Evolutionary conservation across 139 green algal genomes (phyloP), one percentile per base, ranked within the genome.

Genomic region (Gonium pectorale): DNA sequence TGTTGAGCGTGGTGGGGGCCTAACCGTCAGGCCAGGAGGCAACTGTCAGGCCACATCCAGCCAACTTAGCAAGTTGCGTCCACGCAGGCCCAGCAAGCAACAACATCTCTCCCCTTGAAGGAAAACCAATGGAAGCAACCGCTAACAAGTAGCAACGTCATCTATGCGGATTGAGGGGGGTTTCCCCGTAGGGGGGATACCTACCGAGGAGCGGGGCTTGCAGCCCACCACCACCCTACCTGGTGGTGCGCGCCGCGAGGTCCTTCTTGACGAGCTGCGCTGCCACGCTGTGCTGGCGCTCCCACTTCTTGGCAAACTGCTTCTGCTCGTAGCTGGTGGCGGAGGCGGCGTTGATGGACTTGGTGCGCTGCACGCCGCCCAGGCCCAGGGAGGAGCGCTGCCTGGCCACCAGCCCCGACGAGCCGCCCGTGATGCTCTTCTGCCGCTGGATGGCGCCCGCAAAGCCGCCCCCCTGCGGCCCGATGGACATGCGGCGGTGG

Each of bases 221-320:
- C n/a, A n/a, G n/a, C n/a, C n/a, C n/a, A n/a, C n/a, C n/a, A n/a
- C 54, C 5, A 29, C 60, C 68, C 68, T n/a, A 77, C 68, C 68
- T 73, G 41, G 63, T 66, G 11, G 63, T 74, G 27, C 78, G 78
- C 13, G 63, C 67, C 9, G 78, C 44, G 7, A 73, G 8, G 62
- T 84, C 78, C 4, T 24, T 41, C 40, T 83, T 63, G 11, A 73
- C 59, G n/a, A 60, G 43, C 75, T 83, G 75, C 60, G 60, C 60
- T 1, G 75, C 75, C 4, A 83, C 29, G 41, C 41, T 64, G 75
- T 83, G 60, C 26, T 51, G 60, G 13, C 75, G 60, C 43, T 83
- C 75, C 31, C 37, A 82, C 17, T 60, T 82, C 74, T 71, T 82
- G 0, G 75, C 75, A 26, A 64, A 63, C 59, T 83, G 60, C 75